Evolutionary conservation across 2,329 filamentous ascomycete genomes (phyloP).

Genomic region (Niveomyces coronatus): DNA sequence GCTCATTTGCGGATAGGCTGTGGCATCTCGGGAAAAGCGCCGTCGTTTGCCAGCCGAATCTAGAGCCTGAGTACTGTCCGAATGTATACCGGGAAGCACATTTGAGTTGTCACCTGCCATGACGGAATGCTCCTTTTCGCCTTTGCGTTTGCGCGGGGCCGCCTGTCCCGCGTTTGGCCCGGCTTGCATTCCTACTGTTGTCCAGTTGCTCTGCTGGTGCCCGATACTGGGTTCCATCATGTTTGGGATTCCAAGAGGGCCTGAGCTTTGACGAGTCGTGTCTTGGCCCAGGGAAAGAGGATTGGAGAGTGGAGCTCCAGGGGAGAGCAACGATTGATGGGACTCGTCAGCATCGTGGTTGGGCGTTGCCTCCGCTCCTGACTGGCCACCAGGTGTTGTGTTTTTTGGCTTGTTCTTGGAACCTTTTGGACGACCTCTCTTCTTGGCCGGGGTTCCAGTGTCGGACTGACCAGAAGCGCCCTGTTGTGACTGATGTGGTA

Average conservation of each 20-base stretch:
- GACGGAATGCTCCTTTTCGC: conserved; percentile 1
- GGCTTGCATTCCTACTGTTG: conserved; percentile 2
- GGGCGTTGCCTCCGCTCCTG: not conserved
- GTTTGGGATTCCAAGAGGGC: conserved; percentile 3
- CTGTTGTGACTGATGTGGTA: conserved; percentile 4
- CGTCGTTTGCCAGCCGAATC: conserved; percentile 3
- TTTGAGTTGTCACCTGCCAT: not conserved
- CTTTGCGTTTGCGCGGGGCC: conserved; percentile 5
- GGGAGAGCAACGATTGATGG: conserved; percentile 6
- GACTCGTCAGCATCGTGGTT: conserved; percentile 4
- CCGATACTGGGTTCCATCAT: conserved; percentile 4
- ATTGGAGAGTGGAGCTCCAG: conserved; percentile 3
- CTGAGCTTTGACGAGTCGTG: not conserved
- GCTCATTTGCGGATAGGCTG: conserved; percentile 3
- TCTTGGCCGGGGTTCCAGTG: conserved; percentile 17
- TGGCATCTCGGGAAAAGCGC: conserved; percentile 5
- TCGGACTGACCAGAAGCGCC: conserved; percentile 11
- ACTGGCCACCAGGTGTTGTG: not conserved
- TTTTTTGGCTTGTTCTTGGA: conserved; percentile 32
- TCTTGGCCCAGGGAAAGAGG: conserved; percentile 4
- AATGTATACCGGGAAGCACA: not conserved
- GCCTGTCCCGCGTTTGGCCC: not conserved
- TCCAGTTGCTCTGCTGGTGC: conserved; percentile 5
- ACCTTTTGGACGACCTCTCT: conserved; percentile 33
- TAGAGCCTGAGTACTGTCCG: not conserved